A percentile compares a stretch with the other conserved stretches of the same genome.
phyloP scores from a whole-genome alignment of 2,329 filamentous ascomycete genomes.

The Drechmeria coniospora region DNA sequence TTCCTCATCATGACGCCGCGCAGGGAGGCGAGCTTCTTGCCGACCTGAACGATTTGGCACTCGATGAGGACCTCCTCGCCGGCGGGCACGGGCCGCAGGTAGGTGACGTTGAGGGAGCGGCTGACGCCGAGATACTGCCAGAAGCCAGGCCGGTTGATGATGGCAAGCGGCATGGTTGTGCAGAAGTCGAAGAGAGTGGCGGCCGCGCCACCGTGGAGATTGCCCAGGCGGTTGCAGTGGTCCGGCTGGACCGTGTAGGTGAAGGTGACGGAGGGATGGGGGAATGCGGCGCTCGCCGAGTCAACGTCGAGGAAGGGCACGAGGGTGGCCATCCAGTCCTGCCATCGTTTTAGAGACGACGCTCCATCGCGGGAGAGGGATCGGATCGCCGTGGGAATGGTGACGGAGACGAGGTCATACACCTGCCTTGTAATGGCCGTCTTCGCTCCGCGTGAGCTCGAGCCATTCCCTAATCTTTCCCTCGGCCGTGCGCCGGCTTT shows the following conservation, averaged over 20 bases:
- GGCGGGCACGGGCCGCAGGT: constrained; percentile 43
- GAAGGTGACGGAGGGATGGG: constrained; percentile 27
- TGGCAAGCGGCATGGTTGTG: constrained; percentile 42
- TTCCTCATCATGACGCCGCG: constrained; percentile 38
- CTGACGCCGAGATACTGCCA: constrained; percentile 49
- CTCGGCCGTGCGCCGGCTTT: constrained; percentile 15
- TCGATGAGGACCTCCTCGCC: constrained; percentile 37
- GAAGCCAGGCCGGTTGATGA: constrained; percentile 41
- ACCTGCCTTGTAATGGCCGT: constrained; percentile 14
- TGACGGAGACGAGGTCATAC: constrained; percentile 8
- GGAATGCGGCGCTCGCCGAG: constrained; percentile 16
- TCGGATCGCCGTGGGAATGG: neutral
- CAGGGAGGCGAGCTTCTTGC: constrained; percentile 36
- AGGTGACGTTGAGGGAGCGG: constrained; percentile 51
- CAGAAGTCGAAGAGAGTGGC: constrained; percentile 53
- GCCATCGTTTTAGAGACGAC: neutral
- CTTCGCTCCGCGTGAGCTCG: constrained; percentile 11
- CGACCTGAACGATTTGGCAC: constrained; percentile 41
- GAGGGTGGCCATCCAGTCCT: constrained; percentile 31
- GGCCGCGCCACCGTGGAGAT: constrained; percentile 46
- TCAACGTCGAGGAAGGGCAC: constrained; percentile 25
- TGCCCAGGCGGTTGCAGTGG: constrained; percentile 38
- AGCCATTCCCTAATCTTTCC: constrained; percentile 18
- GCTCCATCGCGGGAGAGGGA: neutral
- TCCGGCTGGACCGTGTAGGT: constrained; percentile 30